Evolutionary conservation across 2,329 filamentous ascomycete genomes (phyloP), one percentile per base, ranked within the genome.

Genomic region (Alternaria ethzedia): DNA sequence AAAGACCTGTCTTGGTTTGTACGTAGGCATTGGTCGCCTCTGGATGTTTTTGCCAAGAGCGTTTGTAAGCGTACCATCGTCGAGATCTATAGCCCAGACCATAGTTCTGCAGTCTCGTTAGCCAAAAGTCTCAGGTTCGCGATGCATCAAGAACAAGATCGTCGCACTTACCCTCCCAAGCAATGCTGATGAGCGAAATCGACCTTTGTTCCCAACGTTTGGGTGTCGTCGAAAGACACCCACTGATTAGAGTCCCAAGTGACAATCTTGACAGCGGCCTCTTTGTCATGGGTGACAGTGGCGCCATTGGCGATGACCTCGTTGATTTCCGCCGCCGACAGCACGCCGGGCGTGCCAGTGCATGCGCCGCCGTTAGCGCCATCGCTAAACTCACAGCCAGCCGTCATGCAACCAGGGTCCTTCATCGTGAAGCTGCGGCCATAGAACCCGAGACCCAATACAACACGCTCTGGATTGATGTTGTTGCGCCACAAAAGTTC

Each of bases 401-500:
- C 56, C 3, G 43, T 44, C 12, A 20, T 51, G 21, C 70, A 73
- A 3, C 12, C 12, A 6, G 61, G 21, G 56, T 75, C 63, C 2
- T 51, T 46, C 12, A 80, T 41, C 2, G 66, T 70, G 56, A 78
- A 80, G 4, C 54, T 57, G 5, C 77, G 68, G 2, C 82, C 80
- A 65, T 86, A 86, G 66, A 82, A 86, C 4, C 74, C 82, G 0
- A 82, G 25, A 0, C 85, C 84, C 6, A 86, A 44, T 3, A 67
- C 69, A 1, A 86, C 68, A 46, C 84, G 81, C 0, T 57, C 50
- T 0, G 84, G 75, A 2, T 73, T 63, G 6, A 86, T 70, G 25
- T 79, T 67, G 45, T 79, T 81, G 12, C 84, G 71, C 83, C 84
- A 85, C 5, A 86, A 69, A 0, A 86, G 79, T 5, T 85, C 79